These are phyloP conservation scores for Carpinus fangiana DNA, from an alignment of 306 rosid genomes.

Conservation along the genomic window DNA sequence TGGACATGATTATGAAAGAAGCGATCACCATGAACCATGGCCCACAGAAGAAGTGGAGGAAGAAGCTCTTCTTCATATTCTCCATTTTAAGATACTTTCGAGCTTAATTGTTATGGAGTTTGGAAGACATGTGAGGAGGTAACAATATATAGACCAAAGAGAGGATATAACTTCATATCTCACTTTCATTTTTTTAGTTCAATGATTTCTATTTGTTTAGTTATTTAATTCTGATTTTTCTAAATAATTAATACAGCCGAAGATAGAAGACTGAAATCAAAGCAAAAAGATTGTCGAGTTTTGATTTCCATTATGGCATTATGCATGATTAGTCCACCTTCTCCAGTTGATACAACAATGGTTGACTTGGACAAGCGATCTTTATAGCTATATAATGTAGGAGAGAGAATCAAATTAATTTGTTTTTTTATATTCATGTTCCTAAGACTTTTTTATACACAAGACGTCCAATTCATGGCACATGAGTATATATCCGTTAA, in stretches of 20 bases:
- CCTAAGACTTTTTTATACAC: too few relatives aligned
- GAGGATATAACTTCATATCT: neutral
- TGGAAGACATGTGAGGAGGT: neutral
- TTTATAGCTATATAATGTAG: neutral
- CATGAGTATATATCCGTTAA: too few relatives aligned
- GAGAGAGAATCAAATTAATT: too few relatives aligned
- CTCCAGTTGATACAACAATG: neutral
- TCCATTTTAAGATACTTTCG: neutral
- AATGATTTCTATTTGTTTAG: neutral
- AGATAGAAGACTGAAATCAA: too few relatives aligned
- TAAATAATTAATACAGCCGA: neutral
- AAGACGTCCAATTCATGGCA: too few relatives aligned
- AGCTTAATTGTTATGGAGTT: neutral
- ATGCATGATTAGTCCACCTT: neutral
- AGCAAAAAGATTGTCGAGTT: neutral
- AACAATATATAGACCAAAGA: neutral
- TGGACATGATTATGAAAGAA: conserved; percentile 41
- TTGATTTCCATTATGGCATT: neutral
- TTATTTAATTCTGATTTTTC: neutral
- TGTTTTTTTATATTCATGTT: too few relatives aligned
- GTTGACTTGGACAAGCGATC: neutral
- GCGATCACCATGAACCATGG: conserved; percentile 42
- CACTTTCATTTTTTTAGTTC: neutral
- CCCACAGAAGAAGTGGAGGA: conserved; percentile 30
- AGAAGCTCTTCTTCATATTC: conserved; percentile 11